Percentiles rank a stretch among this genome's conserved stretches.
These are phyloP conservation scores for Smittium culicis DNA, from an alignment of 371 early-diverging fungal species.

Conservation along the genomic window DNA sequence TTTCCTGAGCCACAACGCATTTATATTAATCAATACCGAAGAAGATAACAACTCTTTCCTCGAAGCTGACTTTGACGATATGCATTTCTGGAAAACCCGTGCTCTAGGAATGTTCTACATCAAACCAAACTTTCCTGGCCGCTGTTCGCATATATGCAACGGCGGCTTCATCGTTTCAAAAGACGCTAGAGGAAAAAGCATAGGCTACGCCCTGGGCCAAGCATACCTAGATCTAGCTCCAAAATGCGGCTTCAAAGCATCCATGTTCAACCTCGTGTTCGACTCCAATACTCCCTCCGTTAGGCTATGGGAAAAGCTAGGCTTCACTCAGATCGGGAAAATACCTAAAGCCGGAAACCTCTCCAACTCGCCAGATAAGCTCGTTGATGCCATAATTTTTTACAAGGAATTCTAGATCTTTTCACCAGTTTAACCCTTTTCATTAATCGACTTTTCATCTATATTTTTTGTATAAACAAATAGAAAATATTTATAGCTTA, in stretches of 20 bases:
- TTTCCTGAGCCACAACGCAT: slow-evolving; percentile 1
- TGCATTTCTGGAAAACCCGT: not conserved
- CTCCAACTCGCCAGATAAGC: not conserved
- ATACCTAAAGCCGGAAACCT: slow-evolving; percentile 10
- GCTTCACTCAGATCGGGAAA: slow-evolving; percentile 1
- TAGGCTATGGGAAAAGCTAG: not conserved
- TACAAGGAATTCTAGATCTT: not conserved
- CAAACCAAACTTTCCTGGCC: slow-evolving; percentile 9
- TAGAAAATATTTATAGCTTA: not conserved
- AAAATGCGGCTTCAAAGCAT: not conserved
- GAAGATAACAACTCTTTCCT: not conserved
- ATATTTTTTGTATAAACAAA: not conserved
- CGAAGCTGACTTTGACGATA: not conserved
- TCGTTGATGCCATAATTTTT: slow-evolving; percentile 5
- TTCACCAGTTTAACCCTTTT: not conserved
- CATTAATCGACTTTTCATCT: not conserved
- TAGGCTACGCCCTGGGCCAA: not conserved
- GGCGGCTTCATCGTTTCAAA: slow-evolving; percentile 2
- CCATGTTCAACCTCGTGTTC: slow-evolving; percentile 8
- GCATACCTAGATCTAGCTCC: slow-evolving; percentile 2
- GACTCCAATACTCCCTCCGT: not conserved
- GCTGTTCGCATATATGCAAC: slow-evolving; percentile 8
- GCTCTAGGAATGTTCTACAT: slow-evolving; percentile 8
- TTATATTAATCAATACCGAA: not conserved
- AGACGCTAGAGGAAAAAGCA: not conserved